Percentiles rank a stretch among this genome's conserved stretches.
Evolutionary conservation across 495 filamentous ascomycete species (phyloP).

Genomic region (Entonaema liquescens): DNA sequence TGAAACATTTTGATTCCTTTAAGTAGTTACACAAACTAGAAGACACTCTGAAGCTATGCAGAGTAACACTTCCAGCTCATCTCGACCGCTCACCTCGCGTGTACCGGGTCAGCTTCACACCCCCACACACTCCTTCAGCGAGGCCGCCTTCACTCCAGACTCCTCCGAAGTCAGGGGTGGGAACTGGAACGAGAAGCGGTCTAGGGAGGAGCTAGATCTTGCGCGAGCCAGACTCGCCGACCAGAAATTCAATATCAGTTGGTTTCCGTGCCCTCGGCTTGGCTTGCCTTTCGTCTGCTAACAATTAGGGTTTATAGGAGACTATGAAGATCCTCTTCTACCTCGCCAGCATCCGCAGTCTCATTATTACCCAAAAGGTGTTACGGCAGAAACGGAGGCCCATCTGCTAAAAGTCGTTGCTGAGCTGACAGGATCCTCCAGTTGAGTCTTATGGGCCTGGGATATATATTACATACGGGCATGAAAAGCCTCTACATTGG

Average conservation of each 20-base stretch:
- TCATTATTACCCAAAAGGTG: slow-evolving; percentile 48
- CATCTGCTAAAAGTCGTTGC: slow-evolving; percentile 47
- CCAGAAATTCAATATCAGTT: slow-evolving; percentile 53
- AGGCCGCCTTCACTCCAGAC: slow-evolving; percentile 33
- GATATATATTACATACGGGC: not conserved
- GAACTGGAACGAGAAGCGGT: slow-evolving; percentile 62
- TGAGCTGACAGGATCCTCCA: slow-evolving; percentile 39
- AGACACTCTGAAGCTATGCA: slow-evolving; percentile 30
- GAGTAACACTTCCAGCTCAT: slow-evolving; percentile 40
- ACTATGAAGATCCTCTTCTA: slow-evolving; percentile 54
- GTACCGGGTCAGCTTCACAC: slow-evolving; percentile 36
- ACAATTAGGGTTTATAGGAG: slow-evolving; percentile 36
- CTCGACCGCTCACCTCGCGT: slow-evolving; percentile 44
- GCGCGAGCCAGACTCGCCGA: slow-evolving; percentile 48
- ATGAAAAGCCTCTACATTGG: not conserved
- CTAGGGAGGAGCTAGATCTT: slow-evolving; percentile 66
- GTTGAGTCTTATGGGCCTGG: not conserved
- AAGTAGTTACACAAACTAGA: not conserved
- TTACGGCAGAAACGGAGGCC: slow-evolving; percentile 47
- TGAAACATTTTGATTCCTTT: not conserved
- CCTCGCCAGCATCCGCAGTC: slow-evolving; percentile 42
- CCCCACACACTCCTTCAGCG: slow-evolving; percentile 40
- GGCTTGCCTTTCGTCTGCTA: not conserved
- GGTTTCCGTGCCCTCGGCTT: slow-evolving; percentile 15
- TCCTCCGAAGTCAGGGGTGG: slow-evolving; percentile 3